Percentiles rank a stretch among this genome's conserved stretches.
Evolutionary conservation across 2,329 filamentous ascomycete genomes (phyloP).

Genomic region (Pseudogymnoascus sp.): DNA sequence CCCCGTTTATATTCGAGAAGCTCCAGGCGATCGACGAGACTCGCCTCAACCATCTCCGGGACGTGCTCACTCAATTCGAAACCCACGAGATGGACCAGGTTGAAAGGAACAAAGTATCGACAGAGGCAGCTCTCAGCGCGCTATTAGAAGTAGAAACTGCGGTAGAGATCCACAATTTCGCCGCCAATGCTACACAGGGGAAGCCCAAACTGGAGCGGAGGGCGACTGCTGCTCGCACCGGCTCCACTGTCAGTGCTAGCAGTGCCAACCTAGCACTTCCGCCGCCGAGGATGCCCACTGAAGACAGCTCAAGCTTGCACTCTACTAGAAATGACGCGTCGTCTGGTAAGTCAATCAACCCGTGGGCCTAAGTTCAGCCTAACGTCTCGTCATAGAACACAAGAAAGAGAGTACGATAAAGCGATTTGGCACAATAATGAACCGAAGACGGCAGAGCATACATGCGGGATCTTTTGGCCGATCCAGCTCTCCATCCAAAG

Average conservation of each 20-base stretch:
- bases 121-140: conserved; percentile 72
- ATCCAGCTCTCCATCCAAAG: conserved; percentile 47
- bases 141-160: conserved; percentile 81
- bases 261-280: conserved; percentile 21
- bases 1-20: conserved; percentile 89
- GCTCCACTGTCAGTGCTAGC: conserved; percentile 11
- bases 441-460: conserved; percentile 58
- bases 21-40: conserved; percentile 86
- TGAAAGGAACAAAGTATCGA: conserved; percentile 64
- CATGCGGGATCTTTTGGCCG: conserved; percentile 51
- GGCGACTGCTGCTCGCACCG: conserved; percentile 20
- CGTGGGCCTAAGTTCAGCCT: conserved; percentile 15
- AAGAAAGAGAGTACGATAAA: conserved; percentile 45
- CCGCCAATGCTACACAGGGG: conserved; percentile 34
- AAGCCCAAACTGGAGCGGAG: conserved; percentile 26
- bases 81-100: conserved; percentile 87
- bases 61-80: conserved; percentile 84
- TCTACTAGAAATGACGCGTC: conserved; percentile 15
- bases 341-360: conserved; percentile 24
- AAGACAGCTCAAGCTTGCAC: conserved; percentile 24
- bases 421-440: conserved; percentile 63
- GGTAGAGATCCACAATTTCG: conserved; percentile 76
- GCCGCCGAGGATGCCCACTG: conserved; percentile 15
- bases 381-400: conserved; percentile 38
- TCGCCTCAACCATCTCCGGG: conserved; percentile 80